Evolutionary conservation across 1,284 basidiomycete genomes (phyloP).

Genomic region (Inonotus obliquus): DNA sequence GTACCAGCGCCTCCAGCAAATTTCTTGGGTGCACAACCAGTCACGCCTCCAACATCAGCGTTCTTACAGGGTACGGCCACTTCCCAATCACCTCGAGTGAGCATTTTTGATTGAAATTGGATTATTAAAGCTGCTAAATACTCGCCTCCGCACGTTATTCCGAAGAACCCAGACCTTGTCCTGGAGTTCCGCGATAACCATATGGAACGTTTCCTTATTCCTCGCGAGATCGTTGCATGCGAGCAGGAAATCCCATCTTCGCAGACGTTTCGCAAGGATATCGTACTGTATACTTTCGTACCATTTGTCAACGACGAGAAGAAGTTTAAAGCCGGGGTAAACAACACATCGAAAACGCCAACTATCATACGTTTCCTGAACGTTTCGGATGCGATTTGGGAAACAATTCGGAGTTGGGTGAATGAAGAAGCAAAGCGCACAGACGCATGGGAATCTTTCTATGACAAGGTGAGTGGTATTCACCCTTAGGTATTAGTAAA

Average conservation of each 20-base stretch:
- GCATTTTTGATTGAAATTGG: background rate
- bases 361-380: constrained; percentile 1
- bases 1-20: background rate
- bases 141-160: constrained; percentile 2
- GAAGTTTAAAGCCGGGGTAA: background rate
- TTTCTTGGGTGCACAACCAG: background rate
- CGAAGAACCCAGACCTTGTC: constrained; percentile 59
- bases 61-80: constrained; percentile 2
- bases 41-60: background rate
- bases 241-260: constrained; percentile 27
- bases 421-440: constrained; percentile 11
- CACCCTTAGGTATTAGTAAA: background rate
- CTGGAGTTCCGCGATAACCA: constrained; percentile 62
- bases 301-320: constrained; percentile 6
- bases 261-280: constrained; percentile 3
- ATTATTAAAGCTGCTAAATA: background rate
- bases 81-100: background rate
- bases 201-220: constrained; percentile 58
- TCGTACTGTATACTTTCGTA: constrained; percentile 13
- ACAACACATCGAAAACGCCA: background rate
- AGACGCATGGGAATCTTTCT: constrained; percentile 7
- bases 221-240: constrained; percentile 49
- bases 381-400: constrained; percentile 5
- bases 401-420: constrained; percentile 11
- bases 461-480: constrained; percentile 7